Evolutionary conservation across 352 stramenopile species (phyloP).

Genomic region (Aphanomyces cochlioides): DNA sequence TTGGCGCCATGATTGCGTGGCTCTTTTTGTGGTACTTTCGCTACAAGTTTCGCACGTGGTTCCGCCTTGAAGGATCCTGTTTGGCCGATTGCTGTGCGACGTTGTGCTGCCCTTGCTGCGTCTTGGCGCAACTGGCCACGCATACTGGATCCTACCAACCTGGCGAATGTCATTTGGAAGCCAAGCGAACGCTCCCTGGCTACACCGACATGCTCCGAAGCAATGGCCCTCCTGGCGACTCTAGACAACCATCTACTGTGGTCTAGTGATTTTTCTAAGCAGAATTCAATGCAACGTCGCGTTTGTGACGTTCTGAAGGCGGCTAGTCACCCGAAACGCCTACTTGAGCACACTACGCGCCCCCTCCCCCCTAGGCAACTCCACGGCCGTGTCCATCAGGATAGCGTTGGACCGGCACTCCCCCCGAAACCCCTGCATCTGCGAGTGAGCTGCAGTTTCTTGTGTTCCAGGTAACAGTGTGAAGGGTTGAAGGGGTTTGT

Average conservation of each 20-base stretch:
- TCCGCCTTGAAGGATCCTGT: constrained; percentile 41
- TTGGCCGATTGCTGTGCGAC: constrained; percentile 37
- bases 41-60: constrained; percentile 38
- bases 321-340: no score
- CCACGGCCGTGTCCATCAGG: no score
- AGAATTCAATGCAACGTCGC: neutral
- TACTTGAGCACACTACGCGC: no score
- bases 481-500: no score
- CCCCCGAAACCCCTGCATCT: no score
- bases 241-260: neutral
- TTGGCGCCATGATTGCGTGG: neutral
- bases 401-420: no score
- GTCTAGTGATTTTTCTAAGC: neutral
- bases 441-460: no score
- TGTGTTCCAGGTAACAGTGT: no score
- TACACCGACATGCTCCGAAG: constrained; percentile 33
- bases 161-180: constrained; percentile 40
- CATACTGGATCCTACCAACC: constrained; percentile 57
- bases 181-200: constrained; percentile 37
- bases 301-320: no score
- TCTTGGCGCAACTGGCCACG: constrained; percentile 50
- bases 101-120: constrained; percentile 47
- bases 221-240: neutral
- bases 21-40: constrained; percentile 40
- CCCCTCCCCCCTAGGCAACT: no score